A percentile compares a stretch with the other conserved stretches of the same genome.
These are phyloP conservation scores for Parathielavia appendiculata DNA, from an alignment of 495 filamentous ascomycete species.

Conservation along the genomic window DNA sequence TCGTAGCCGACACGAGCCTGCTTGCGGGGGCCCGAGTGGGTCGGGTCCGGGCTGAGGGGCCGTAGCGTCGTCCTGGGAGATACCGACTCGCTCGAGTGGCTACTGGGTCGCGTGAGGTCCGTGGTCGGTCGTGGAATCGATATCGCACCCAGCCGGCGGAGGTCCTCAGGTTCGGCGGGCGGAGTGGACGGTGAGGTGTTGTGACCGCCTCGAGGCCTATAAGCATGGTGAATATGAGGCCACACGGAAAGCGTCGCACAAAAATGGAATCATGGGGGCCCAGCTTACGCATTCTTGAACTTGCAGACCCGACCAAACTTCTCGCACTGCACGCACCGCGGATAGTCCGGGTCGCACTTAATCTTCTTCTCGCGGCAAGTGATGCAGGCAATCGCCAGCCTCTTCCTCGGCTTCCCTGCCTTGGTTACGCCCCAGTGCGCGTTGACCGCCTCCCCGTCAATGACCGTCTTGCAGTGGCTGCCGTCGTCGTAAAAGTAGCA, in stretches of 20 bases:
- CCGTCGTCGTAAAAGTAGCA: slow-evolving; percentile 89
- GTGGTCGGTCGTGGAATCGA: neutral
- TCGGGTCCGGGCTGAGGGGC: slow-evolving; percentile 28
- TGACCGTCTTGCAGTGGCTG: slow-evolving; percentile 72
- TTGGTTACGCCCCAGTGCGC: slow-evolving; percentile 91
- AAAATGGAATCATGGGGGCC: neutral
- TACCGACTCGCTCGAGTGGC: slow-evolving; percentile 40
- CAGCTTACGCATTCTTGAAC: slow-evolving; percentile 80
- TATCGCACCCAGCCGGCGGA: slow-evolving; percentile 31
- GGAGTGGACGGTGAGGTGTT: slow-evolving; percentile 34
- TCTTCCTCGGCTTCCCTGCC: slow-evolving; percentile 84
- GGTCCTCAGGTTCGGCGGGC: slow-evolving; percentile 45
- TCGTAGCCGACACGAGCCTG: slow-evolving; percentile 40
- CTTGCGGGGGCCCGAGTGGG: slow-evolving; percentile 34
- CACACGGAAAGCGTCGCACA: neutral
- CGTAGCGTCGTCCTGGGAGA: slow-evolving; percentile 39
- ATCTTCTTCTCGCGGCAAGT: slow-evolving; percentile 96
- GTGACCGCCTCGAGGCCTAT: slow-evolving; percentile 49
- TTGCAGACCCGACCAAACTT: slow-evolving; percentile 81
- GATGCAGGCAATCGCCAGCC: slow-evolving; percentile 81
- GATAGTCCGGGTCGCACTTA: slow-evolving; percentile 84
- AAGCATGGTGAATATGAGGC: neutral
- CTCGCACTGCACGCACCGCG: slow-evolving; percentile 83
- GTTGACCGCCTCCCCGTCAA: slow-evolving; percentile 83
- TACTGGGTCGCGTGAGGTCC: slow-evolving; percentile 29